Base-by-base conservation (phyloP, 176 grass and related monocot species). In the Bromus sterilis region DNA sequence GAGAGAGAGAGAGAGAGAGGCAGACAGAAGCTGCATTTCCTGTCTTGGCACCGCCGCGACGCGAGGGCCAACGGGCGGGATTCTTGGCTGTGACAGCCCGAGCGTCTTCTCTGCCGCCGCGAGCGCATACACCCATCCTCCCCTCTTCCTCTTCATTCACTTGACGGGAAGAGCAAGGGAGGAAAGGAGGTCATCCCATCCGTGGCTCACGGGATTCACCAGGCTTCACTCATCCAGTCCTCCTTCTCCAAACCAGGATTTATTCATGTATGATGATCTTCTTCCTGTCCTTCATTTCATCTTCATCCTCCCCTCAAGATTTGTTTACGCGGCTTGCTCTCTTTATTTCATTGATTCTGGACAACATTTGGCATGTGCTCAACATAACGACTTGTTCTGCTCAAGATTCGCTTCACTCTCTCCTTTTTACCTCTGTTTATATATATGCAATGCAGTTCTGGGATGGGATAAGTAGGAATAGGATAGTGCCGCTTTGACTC, bases 31-130 rank as follows among this genome's bases (percentile, higher is more conserved):
- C 37, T 33, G 51, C 85, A 59, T 81, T 76, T 66, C 16, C 43
- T 12, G 71, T 80, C 42, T n/a, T 23, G 83, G 43, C 55, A 78
- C 68, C 37, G 81, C 81, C 69, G 32, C 46, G 44, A 15, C 44
- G 44, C 37, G 41, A 42, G 55, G 34, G 58, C 76, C 70, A 80
- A 80, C 81, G 69, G 60, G 71, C 71, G 39, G 34, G 33, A 83
- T 56, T 78, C 64, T 11, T 71, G 79, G 74, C 64, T 28, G 80
- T 59, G 86, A 71, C 79, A 63, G 61, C 39, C 18, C 65, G 12
- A 44, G 18, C 13, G 37, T 13, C 33, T 53, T 39, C 61, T 77
- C 13, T 39, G 11, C 31, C 48, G 46, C 46, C 44, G 14, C 16
- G 13, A 4, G 1, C 42, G 15, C 42, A 44, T 5, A 48, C 44